Evolutionary conservation across 495 filamentous ascomycete genomes (phyloP).

Genomic region (Sordaria brevicollis): DNA sequence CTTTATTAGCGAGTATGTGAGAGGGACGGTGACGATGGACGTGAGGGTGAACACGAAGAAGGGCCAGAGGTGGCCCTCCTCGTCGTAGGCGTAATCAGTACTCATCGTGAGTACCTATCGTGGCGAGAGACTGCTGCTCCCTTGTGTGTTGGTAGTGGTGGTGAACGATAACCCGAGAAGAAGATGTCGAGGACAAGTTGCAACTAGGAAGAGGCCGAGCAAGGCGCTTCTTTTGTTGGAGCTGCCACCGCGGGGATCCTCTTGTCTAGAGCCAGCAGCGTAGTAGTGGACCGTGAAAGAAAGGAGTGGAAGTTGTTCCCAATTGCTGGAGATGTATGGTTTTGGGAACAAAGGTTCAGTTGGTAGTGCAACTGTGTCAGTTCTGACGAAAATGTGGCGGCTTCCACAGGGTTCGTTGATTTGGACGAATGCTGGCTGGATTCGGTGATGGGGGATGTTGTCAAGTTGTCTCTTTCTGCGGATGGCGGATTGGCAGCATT

Average conservation of each 20-base stretch:
- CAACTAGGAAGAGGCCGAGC: not conserved
- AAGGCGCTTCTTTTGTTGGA: not conserved
- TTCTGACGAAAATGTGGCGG: slow-evolving; percentile 26
- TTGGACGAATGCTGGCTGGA: not conserved
- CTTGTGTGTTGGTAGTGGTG: not conserved
- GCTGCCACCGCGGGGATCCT: not conserved
- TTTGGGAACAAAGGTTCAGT: not conserved
- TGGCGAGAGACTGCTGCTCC: not conserved
- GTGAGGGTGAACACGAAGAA: slow-evolving; percentile 93
- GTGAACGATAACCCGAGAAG: not conserved
- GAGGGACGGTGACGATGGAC: slow-evolving; percentile 76
- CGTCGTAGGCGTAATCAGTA: slow-evolving; percentile 96
- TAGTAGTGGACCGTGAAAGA: not conserved
- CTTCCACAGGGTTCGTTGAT: slow-evolving; percentile 8
- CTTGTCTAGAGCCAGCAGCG: not conserved
- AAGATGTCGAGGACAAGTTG: not conserved
- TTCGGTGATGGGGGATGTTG: not conserved
- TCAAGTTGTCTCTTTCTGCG: slow-evolving; percentile 2
- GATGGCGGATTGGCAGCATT: not conserved
- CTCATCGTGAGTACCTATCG: slow-evolving; percentile 53
- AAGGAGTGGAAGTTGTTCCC: not conserved
- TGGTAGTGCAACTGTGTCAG: not conserved
- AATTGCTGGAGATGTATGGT: not conserved
- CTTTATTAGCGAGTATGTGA: slow-evolving; percentile 77
- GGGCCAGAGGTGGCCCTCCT: slow-evolving; percentile 96